Percentiles rank a stretch among this genome's conserved stretches.
These are phyloP conservation scores for Fusarium haematococcum DNA, from an alignment of 2,329 filamentous ascomycete species.

Conservation along the genomic window DNA sequence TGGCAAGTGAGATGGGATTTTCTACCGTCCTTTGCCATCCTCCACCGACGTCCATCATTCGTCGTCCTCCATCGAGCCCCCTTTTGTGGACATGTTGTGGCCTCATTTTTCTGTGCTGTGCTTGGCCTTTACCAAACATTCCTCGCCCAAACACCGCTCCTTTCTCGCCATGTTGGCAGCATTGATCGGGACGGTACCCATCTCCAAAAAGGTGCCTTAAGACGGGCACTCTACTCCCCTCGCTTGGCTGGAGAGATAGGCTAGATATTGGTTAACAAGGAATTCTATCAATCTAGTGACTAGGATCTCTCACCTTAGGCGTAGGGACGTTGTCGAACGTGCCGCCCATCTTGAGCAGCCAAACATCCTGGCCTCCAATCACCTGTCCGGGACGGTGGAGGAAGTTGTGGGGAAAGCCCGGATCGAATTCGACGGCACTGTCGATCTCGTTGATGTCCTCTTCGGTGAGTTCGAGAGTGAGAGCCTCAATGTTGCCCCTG, in stretches of 20 bases:
- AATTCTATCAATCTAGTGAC: no score
- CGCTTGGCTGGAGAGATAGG: constrained; percentile 55
- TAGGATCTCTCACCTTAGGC: constrained; percentile 48
- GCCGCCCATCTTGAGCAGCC: constrained; percentile 60
- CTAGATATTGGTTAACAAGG: constrained; percentile 37
- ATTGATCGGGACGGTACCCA: constrained; percentile 44
- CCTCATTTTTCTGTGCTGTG: not conserved
- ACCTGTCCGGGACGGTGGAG: constrained; percentile 58
- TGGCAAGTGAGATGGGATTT: not conserved
- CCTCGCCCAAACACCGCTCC: constrained; percentile 1
- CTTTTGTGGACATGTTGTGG: not conserved
- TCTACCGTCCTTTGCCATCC: not conserved
- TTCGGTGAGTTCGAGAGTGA: constrained; percentile 68
- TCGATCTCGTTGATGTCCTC: constrained; percentile 78
- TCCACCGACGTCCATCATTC: no score
- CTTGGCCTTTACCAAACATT: constrained; percentile 9
- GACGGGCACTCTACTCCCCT: constrained; percentile 56
- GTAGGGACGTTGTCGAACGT: constrained; percentile 63
- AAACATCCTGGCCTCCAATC: constrained; percentile 55
- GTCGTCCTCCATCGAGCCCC: not conserved
- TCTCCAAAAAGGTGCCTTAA: constrained; percentile 47
- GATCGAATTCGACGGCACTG: constrained; percentile 68
- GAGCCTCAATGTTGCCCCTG: constrained; percentile 75
- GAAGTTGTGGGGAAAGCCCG: constrained; percentile 75
- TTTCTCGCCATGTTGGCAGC: constrained; percentile 24